Evolutionary conservation across 345 rosid genomes (phyloP).

Genomic region (Diplotaxis tenuifolia): DNA sequence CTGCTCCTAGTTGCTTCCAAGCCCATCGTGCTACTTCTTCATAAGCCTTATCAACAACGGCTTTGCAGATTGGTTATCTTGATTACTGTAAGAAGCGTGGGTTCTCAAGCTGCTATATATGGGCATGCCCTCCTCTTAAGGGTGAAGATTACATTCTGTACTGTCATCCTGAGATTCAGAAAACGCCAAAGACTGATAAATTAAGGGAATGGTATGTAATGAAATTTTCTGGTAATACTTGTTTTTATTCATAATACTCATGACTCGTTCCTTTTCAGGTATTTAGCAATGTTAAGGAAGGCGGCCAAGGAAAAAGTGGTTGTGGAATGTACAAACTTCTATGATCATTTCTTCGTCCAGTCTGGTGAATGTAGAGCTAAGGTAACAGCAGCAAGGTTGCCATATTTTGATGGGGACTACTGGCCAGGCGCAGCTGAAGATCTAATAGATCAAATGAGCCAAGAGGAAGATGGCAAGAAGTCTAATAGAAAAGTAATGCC

Average conservation of each 20-base stretch:
- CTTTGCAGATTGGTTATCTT: conserved; percentile 88
- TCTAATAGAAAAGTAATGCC: conserved; percentile 71
- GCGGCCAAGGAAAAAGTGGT: conserved; percentile 86
- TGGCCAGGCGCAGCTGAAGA: conserved; percentile 99
- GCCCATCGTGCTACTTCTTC: neutral
- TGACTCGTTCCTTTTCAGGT: conserved; percentile 53
- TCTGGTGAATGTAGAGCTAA: conserved; percentile 83
- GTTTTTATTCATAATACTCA: neutral
- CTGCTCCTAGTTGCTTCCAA: conserved; percentile 4
- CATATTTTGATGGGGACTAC: conserved; percentile 99
- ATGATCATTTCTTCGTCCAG: conserved; percentile 87
- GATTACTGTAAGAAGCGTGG: conserved; percentile 98
- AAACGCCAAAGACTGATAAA: conserved; percentile 97
- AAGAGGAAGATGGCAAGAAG: conserved; percentile 94
- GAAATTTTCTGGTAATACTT: conserved; percentile 5
- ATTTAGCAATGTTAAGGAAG: conserved; percentile 81
- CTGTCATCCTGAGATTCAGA: conserved; percentile 99
- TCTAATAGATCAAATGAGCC: conserved; percentile 80
- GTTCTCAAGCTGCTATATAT: conserved; percentile 96
- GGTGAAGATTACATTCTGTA: conserved; percentile 99
- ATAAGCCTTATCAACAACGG: neutral
- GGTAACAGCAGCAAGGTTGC: conserved; percentile 95
- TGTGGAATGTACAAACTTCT: conserved; percentile 79
- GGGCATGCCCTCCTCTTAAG: conserved; percentile 99
- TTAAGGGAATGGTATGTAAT: conserved; percentile 86